Base-by-base conservation (phyloP, 345 rosid genomes). In the Punica granatum region DNA sequence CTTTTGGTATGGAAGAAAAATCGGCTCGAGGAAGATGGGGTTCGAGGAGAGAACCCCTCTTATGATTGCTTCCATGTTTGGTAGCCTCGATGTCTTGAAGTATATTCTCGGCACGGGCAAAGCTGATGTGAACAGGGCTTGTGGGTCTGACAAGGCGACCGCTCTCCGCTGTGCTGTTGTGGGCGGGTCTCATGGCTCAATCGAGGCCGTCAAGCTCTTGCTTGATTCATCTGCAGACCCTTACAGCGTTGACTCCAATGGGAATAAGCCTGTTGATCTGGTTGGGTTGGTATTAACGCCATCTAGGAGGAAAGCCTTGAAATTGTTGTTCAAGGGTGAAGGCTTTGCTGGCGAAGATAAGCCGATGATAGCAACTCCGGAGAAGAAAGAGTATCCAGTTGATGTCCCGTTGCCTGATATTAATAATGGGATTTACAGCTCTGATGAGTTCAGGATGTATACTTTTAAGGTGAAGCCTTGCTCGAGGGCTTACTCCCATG, bases 401-500 rank as follows among this genome's bases (percentile, higher is more conserved):
- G 99, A 94, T 72, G 74, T 81, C 31, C 72, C 94, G 0, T 73
- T 94, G 49, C 99, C 97, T 5, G 97, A 94, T 69, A 94, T 94
- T 31, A 91, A 91, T 80, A 83, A 83, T 26, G 97, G 97, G 49
- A 69, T 90, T 1, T 94, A 89, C 73, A 90, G 88, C 32, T 79
- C 88, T 0, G 99, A 94, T 66, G 99, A 94, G 73, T 94, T 94
- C 70, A 83, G 97, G 75, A 94, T 94, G 99, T 94, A 69, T 67
- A 81, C 84, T 49, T 94, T 94, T 66, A 94, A 94, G 83, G 90
- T 94, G 37, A 94, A 86, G 86, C 97, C 97, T 18, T 94, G 99
- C 78, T 94, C 99, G 0, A 90, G 99, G 78, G 99, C 99, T 1
- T 94, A 94, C 72, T 90, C 99, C 2, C 99, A 94, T 46, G 99